Percentiles rank a stretch among this genome's conserved stretches.
phyloP scores from a whole-genome alignment of 768 basidiomycete species.

The Macrolepiota albuminosa region DNA sequence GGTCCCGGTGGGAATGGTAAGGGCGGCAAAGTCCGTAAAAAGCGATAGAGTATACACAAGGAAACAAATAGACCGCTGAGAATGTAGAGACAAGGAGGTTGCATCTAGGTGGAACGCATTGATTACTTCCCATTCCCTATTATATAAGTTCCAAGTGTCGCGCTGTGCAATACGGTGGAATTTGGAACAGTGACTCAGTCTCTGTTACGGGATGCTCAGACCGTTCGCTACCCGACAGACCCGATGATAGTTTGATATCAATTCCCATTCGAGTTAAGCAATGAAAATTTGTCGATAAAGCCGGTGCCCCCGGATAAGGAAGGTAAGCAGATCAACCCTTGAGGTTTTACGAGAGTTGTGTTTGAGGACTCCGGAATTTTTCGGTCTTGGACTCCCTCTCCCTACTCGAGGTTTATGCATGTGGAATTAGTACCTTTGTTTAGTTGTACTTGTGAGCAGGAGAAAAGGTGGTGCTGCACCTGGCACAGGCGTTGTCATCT shows the following conservation, averaged over 20 bases:
- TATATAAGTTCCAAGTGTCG: conserved; percentile 2
- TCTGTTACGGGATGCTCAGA: neutral
- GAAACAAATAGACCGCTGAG: conserved; percentile 4
- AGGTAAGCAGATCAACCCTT: neutral
- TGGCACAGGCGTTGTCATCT: neutral
- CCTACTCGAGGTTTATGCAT: neutral
- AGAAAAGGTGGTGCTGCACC: neutral
- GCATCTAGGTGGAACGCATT: conserved; percentile 3
- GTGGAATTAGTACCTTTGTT: too few relatives aligned
- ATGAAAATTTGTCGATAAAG: neutral
- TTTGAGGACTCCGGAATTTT: neutral
- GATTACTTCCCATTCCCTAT: neutral
- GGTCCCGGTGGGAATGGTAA: conserved; percentile 26
- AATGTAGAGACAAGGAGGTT: neutral
- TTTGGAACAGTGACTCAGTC: conserved; percentile 4
- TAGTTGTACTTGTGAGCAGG: neutral
- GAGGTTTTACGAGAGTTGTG: neutral
- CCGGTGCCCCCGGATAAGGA: conserved; percentile 1
- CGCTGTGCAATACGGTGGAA: conserved; percentile 5
- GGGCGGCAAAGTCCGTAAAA: neutral
- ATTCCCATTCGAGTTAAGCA: neutral
- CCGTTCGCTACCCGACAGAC: neutral
- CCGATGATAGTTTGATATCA: neutral
- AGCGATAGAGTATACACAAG: neutral
- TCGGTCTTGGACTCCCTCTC: neutral